Percentiles rank a stretch among this genome's conserved stretches.
phyloP scores from a whole-genome alignment of 148 eudicot species.

The Rhododendron henanense region DNA sequence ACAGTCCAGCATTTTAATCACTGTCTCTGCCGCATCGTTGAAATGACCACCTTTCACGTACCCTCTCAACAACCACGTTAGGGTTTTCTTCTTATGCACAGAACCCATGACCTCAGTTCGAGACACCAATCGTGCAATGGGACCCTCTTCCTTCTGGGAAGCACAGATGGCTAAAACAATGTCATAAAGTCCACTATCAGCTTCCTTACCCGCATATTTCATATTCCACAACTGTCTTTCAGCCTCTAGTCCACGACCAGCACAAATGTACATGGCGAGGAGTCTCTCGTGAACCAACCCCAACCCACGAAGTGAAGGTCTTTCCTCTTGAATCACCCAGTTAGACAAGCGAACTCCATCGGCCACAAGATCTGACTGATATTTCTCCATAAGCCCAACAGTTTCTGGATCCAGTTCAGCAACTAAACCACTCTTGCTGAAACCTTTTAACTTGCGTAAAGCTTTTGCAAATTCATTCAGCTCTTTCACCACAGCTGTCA shows the following conservation, averaged over 20 bases:
- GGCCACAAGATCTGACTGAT: constrained; percentile 56
- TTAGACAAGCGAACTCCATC: constrained; percentile 60
- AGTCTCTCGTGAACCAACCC: constrained; percentile 72
- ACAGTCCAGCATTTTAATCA: constrained; percentile 64
- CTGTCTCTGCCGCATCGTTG: constrained; percentile 59
- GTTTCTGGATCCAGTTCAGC: constrained; percentile 50
- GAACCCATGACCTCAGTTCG: constrained; percentile 60
- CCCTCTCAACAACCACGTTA: constrained; percentile 82
- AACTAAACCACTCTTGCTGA: constrained; percentile 50
- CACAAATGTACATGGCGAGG: constrained; percentile 84
- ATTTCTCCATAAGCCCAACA: constrained; percentile 45
- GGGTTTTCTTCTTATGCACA: constrained; percentile 54
- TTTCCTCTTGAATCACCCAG: constrained; percentile 63
- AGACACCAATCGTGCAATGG: constrained; percentile 62
- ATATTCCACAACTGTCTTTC: constrained; percentile 79
- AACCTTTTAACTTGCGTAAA: constrained; percentile 63
- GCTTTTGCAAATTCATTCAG: constrained; percentile 76
- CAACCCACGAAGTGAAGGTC: constrained; percentile 42
- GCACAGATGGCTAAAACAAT: constrained; percentile 89
- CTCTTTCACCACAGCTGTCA: constrained; percentile 89
- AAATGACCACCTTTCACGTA: constrained; percentile 77
- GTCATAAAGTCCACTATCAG: constrained; percentile 69
- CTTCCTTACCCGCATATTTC: constrained; percentile 59
- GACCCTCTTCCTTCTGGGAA: constrained; percentile 44
- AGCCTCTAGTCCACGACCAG: constrained; percentile 74